Evolutionary conservation across 177 flowering plant species (phyloP), one percentile per base, ranked within the genome.

Genomic region (Vitis hybrid): DNA sequence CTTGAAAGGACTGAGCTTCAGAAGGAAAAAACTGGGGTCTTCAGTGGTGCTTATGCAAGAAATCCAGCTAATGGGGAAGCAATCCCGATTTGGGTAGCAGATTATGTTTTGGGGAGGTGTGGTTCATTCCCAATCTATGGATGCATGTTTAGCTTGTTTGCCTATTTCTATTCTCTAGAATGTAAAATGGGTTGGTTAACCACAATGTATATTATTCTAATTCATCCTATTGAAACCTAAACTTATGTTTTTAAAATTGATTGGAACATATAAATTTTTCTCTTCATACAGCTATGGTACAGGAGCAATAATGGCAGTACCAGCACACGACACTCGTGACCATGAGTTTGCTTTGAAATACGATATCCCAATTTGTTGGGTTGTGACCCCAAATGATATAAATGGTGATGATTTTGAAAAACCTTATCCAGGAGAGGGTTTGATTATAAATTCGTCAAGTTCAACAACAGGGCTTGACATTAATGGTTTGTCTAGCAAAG

Each of bases 221-320:
- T 52, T 50, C 67, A 52, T 62, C 19, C 63, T 66, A 21, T 49
- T 5, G 40, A 19, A 67, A 15, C 32, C 56, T 21, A 14, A 19
- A 66, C 10, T 46, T 18, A 21, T n/a, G 52, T 69, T 7, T 66
- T 19, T 4, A 2, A 49, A n/a, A 40, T 52, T 69, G 51, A 65
- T 56, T 46, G 10, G 63, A 40, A 9, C 46, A 59, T 9, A 18
- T 16, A 11, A 59, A 16, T 12, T 55, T 68, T 51, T 9, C 14
- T 48, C 19, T 62, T 73, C 32, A 35, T 74, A 78, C 87, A 95
- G 99, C 82, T 95, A 95, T 82, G 99, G 98, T 56, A 93, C 98
- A 12, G 99, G 99, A 77, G 97, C 99, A 79, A 93, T 95, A 70
- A 95, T 95, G 97, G 98, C 98, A 76, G 99, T 95, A 54, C 99